Evolutionary conservation across 2,329 filamentous ascomycete genomes (phyloP), one percentile per base, ranked within the genome.

Genomic region (Zymoseptoria ardabiliae): DNA sequence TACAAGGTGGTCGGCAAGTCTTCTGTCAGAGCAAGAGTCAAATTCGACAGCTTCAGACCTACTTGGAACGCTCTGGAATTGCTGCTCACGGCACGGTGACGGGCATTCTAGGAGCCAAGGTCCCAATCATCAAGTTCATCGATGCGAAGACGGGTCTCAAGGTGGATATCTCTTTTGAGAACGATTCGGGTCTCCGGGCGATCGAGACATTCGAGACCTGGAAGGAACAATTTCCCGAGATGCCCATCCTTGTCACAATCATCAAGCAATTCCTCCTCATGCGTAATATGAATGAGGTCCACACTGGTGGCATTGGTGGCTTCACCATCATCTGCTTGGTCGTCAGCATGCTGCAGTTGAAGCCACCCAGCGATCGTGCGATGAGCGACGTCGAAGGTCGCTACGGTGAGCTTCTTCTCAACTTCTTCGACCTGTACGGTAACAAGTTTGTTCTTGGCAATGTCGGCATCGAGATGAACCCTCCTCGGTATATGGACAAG

Each of bases 141-240:
- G 94, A 99, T 70, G 80, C 77, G 57, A 69, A 82, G 56, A 97
- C 92, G 1, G 86, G 86, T 11, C 78, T 99, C 56, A 90, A 89
- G 66, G 88, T 97, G 11, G 94, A 99, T 71, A 83, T 99, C 11
- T 97, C 92, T 0, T 97, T 99, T 71, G 93, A 99, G 75, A 97
- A 97, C 70, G 76, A 87, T 41, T 90, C 88, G 50, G 94, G 94
- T 10, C 77, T 97, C 9, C 76, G 82, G 19, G 93, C 94, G 2
- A 88, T 94, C 69, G 77, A 85, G 19, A 97, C 91, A 0, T 96
- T 97, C 71, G 75, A 85, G 57, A 73, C 78, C 0, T 99, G 94
- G 94, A 92, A 89, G 73, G 68, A 78, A 13, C 78, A 87, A 56
- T 96, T 88, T 65, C 92, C 93, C 0, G 85, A 86, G 8, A 92